Evolutionary conservation across 805 yeast genomes (phyloP), one percentile per base, ranked within the genome.

Genomic region (Suhomyces kilbournensis): DNA sequence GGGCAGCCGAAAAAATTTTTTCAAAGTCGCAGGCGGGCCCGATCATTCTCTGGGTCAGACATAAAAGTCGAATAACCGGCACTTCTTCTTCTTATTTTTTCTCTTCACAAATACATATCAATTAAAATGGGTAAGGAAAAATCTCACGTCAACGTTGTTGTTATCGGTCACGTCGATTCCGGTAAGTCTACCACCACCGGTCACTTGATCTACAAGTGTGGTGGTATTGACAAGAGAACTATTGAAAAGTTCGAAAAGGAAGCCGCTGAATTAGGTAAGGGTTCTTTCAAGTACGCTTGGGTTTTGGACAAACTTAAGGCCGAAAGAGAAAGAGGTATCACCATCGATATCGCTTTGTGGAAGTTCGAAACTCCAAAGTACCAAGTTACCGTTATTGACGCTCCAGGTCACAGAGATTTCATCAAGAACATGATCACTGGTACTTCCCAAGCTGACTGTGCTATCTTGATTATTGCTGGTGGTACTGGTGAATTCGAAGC

Each of bases 161-260:
- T 94, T 77, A 93, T 93, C 80, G 99, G 98, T 82, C 98, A 93
- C 96, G 98, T 94, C 97, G 98, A 93, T 83, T 92, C 97, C 72
- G 77, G 77, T 71, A 69, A 89, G 84, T 93, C 97, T 63, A 92
- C 98, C 76, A 93, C 97, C 81, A 92, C 98, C 78, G 97, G 97
- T 81, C 97, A 92, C 87, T 88, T 92, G 82, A 91, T 92, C 76
- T 92, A 77, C 96, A 91, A 91, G 93, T 92, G 97, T 84, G 97
- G 97, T 88, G 97, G 96, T 87, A 90, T 90, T 71, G 97, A 91
- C 83, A 91, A 90, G 90, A 88, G 97, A 85, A 91, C 97, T 77
- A 90, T 90, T 74, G 97, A 91, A 85, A 90, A 90, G 90, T 90
- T 90, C 81, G 96, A 90, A 83, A 87, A 90, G 85, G 97, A 91